Percentiles rank a stretch among this genome's conserved stretches.
Conservation (phyloP, 2,329 filamentous ascomycete species). For the Colletotrichum acutatum region DNA sequence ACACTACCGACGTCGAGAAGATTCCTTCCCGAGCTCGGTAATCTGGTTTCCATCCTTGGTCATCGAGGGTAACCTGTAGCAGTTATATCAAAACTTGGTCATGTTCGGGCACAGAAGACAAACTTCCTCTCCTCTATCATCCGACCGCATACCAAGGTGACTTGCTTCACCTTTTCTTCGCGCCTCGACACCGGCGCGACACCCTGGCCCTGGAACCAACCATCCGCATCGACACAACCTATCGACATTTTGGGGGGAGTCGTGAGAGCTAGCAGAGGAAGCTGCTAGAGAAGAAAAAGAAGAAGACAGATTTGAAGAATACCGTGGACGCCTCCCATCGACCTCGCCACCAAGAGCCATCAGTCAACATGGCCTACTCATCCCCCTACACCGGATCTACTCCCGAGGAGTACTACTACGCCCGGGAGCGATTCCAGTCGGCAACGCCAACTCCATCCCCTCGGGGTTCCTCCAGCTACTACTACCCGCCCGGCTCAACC, state of each 20-base stretch:
- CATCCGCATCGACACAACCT: slow-evolving; percentile 34
- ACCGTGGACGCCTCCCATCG: slow-evolving; percentile 42
- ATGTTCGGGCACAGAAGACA: slow-evolving; percentile 69
- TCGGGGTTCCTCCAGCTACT: slow-evolving; percentile 61
- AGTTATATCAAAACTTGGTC: slow-evolving; percentile 51
- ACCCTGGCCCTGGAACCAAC: slow-evolving; percentile 37
- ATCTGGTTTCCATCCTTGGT: slow-evolving; percentile 39
- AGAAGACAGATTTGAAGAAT: slow-evolving; percentile 9
- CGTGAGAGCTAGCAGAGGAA: slow-evolving; percentile 31
- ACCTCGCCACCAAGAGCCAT: slow-evolving; percentile 45
- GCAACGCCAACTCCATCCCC: slow-evolving; percentile 69
- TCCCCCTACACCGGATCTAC: slow-evolving; percentile 58
- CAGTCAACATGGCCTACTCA: slow-evolving; percentile 46
- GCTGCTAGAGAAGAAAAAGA: slow-evolving; percentile 30
- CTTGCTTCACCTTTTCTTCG: slow-evolving; percentile 58
- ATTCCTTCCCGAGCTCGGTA: slow-evolving; percentile 41
- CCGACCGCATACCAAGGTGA: slow-evolving; percentile 73
- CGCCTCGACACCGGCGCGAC: slow-evolving; percentile 60
- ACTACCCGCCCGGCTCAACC: slow-evolving; percentile 56
- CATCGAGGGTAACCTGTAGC: slow-evolving; percentile 46
- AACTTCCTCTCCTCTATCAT: slow-evolving; percentile 65
- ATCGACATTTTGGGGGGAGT: slow-evolving; percentile 23
- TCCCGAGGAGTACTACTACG: slow-evolving; percentile 63
- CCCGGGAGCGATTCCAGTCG: slow-evolving; percentile 60
- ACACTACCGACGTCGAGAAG: slow-evolving; percentile 39